Conservation (phyloP, 352 stramenopile genomes). For the Pythium coloratum region DNA sequence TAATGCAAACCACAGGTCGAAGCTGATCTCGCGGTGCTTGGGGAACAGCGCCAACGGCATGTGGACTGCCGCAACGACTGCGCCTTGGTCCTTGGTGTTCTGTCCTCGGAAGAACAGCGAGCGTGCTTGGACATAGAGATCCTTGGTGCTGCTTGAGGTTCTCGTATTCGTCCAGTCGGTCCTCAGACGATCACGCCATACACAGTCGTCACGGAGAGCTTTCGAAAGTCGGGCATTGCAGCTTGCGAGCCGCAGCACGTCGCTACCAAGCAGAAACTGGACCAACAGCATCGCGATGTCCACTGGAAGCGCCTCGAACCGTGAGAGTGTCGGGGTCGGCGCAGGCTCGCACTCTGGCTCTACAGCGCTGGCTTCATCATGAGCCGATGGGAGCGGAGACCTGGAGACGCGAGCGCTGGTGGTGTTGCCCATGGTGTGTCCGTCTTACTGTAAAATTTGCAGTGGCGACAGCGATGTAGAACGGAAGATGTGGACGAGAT, state of each 20-base stretch:
- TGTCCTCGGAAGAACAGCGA: constrained; percentile 12
- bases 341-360: background rate
- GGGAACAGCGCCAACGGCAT: constrained; percentile 13
- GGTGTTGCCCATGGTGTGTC: background rate
- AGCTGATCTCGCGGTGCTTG: constrained; percentile 21
- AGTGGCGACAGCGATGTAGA: background rate
- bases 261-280: constrained; percentile 26
- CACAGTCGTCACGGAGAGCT: background rate
- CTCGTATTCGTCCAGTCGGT: background rate
- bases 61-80: background rate
- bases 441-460: background rate
- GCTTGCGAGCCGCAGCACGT: constrained; percentile 28
- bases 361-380: background rate
- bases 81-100: background rate
- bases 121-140: constrained; percentile 6
- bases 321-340: background rate
- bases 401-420: background rate
- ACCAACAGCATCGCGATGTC: constrained; percentile 20
- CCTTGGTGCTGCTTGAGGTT: background rate
- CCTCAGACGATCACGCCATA: constrained; percentile 8
- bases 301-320: constrained; percentile 1
- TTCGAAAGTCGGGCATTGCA: background rate
- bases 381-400: background rate
- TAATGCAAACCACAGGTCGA: constrained; percentile 44
- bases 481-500: background rate